Evolutionary conservation across 2,329 filamentous ascomycete genomes (phyloP).

Genomic region (Nannizzia gypsea): DNA sequence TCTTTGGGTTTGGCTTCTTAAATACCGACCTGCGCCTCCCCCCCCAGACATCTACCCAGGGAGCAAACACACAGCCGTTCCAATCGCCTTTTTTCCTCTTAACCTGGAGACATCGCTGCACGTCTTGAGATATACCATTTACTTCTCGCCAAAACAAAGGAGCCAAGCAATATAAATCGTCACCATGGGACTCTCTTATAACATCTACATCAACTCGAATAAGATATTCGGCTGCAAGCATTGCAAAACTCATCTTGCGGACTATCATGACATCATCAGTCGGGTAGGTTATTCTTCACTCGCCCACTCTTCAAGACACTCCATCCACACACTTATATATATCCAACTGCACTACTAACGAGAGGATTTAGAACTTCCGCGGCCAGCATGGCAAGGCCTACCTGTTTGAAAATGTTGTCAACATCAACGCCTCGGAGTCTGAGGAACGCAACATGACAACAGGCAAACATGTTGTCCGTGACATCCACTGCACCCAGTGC

Average conservation of each 20-base stretch:
- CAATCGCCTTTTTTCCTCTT: background rate
- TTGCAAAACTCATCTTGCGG: slow-evolving; percentile 91
- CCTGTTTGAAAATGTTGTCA: slow-evolving; percentile 89
- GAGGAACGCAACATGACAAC: slow-evolving; percentile 97
- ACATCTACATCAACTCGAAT: slow-evolving; percentile 73
- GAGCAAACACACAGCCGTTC: background rate
- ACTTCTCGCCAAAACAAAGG: background rate
- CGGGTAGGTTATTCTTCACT: slow-evolving; percentile 47
- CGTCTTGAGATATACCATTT: background rate
- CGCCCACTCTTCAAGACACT: slow-evolving; percentile 4
- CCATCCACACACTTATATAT: background rate
- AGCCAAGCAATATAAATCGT: background rate
- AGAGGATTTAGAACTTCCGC: slow-evolving; percentile 67
- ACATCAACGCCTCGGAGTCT: slow-evolving; percentile 68
- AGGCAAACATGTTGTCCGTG: slow-evolving; percentile 82
- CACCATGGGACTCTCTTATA: slow-evolving; percentile 77
- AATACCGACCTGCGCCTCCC: slow-evolving; percentile 2
- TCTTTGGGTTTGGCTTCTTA: background rate
- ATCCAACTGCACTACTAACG: slow-evolving; percentile 7
- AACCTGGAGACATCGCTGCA: background rate
- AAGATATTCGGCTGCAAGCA: slow-evolving; percentile 88
- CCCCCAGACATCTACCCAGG: background rate
- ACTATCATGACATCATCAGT: slow-evolving; percentile 92
- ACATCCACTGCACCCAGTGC: slow-evolving; percentile 86
- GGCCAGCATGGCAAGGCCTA: slow-evolving; percentile 97